Conservation (phyloP, 805 yeast species). For the Monosporozyma yasuniensis region DNA sequence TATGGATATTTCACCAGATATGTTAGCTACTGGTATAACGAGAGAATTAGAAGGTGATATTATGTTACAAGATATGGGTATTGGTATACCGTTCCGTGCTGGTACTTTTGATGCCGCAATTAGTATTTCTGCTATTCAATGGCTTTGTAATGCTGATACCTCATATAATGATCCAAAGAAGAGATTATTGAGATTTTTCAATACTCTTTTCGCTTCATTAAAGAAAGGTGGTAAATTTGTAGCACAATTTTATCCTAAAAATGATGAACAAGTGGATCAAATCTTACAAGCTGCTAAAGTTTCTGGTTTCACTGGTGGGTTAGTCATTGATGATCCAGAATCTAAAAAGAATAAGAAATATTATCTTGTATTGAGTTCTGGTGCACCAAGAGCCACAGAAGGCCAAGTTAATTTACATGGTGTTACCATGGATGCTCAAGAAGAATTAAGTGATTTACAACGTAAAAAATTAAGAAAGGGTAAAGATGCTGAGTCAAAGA, state of each 20-base stretch:
- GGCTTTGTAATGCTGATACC: slow-evolving; percentile 95
- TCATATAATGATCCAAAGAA: slow-evolving; percentile 72
- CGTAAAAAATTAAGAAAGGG: slow-evolving; percentile 22
- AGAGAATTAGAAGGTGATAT: slow-evolving; percentile 91
- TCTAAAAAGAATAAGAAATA: slow-evolving; percentile 84
- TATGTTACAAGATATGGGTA: slow-evolving; percentile 85
- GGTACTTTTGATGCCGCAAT: slow-evolving; percentile 97
- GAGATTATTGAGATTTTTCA: slow-evolving; percentile 74
- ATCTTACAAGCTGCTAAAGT: slow-evolving; percentile 80
- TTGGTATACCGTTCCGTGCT: slow-evolving; percentile 89
- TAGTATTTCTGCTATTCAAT: slow-evolving; percentile 89
- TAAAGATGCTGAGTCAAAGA: slow-evolving; percentile 47
- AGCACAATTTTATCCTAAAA: slow-evolving; percentile 92
- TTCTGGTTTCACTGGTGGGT: slow-evolving; percentile 94
- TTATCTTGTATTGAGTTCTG: slow-evolving; percentile 67
- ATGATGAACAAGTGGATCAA: slow-evolving; percentile 73
- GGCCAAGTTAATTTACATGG: slow-evolving; percentile 69
- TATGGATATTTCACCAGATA: slow-evolving; percentile 90
- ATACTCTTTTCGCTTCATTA: slow-evolving; percentile 75
- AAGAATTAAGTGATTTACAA: slow-evolving; percentile 14
- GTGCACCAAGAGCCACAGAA: slow-evolving; percentile 65
- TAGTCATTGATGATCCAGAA: slow-evolving; percentile 89
- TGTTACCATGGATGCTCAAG: slow-evolving; percentile 67
- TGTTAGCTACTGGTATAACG: slow-evolving; percentile 91
- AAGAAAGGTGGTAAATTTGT: slow-evolving; percentile 95